phyloP scores from a whole-genome alignment of 495 filamentous ascomycete species.

The Podospora pseudoanserina region DNA sequence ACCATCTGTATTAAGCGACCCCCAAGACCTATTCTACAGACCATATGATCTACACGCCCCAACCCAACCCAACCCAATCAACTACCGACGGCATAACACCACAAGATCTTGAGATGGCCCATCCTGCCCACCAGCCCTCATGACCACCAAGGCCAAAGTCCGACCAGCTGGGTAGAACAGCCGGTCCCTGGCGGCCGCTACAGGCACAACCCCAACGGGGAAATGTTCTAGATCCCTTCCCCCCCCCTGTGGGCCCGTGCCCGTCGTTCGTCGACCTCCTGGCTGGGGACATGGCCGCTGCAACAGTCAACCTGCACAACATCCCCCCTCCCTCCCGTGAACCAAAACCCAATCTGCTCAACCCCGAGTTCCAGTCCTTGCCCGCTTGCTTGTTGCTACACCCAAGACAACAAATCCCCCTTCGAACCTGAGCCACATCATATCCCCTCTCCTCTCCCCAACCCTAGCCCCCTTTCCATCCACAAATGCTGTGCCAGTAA shows the following conservation, averaged over 20 bases:
- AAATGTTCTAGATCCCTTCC: not conserved
- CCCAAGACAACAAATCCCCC: not conserved
- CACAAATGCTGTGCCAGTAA: not conserved
- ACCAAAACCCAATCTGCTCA: not conserved
- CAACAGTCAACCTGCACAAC: not conserved
- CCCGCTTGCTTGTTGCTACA: not conserved
- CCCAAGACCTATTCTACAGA: too few species aligned
- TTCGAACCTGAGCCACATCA: not conserved
- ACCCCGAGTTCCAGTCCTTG: not conserved
- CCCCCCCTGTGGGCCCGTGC: too few species aligned
- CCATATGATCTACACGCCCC: not conserved
- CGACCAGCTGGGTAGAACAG: not conserved
- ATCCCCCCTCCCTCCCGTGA: not conserved
- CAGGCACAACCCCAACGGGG: too few species aligned
- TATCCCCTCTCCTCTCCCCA: not conserved
- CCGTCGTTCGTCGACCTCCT: not conserved
- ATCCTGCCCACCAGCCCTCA: too few species aligned
- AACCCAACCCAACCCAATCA: not conserved
- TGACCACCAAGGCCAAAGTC: not conserved
- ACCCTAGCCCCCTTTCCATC: not conserved
- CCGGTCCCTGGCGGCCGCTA: not conserved
- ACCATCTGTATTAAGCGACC: not conserved
- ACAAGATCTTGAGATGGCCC: conserved; percentile 1
- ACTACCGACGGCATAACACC: not conserved
- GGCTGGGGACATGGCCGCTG: not conserved